These are phyloP conservation scores for Shiraia sp. DNA, from an alignment of 2,329 filamentous ascomycete genomes.

Conservation along the genomic window DNA sequence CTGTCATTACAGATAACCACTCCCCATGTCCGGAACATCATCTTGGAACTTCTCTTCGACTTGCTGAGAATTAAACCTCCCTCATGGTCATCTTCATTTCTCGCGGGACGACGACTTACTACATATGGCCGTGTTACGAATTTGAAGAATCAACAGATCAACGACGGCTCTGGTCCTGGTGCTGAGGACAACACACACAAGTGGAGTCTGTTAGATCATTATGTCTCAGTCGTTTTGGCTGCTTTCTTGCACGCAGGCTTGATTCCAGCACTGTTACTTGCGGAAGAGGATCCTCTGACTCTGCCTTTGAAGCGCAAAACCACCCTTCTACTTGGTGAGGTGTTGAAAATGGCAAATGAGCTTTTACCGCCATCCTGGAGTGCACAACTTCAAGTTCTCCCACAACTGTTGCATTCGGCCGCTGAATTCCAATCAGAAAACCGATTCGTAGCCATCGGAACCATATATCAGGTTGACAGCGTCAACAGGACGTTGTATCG, in stretches of 20 bases:
- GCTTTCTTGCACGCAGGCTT: constrained; percentile 83
- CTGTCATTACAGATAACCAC: constrained; percentile 65
- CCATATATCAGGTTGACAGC: constrained; percentile 97
- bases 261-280: constrained; percentile 55
- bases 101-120: constrained; percentile 88
- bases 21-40: constrained; percentile 67
- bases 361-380: constrained; percentile 83
- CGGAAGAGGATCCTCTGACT: constrained; percentile 70
- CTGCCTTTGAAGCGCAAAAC: constrained; percentile 81
- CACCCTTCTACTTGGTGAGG: constrained; percentile 86
- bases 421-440: constrained; percentile 71
- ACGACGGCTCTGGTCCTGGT: constrained; percentile 62
- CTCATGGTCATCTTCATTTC: constrained; percentile 92
- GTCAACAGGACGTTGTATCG: constrained; percentile 91
- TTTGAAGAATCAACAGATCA: constrained; percentile 65
- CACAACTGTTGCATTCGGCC: constrained; percentile 79
- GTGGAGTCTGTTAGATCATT: constrained; percentile 86
- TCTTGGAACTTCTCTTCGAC: constrained; percentile 85
- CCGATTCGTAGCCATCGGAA: constrained; percentile 80
- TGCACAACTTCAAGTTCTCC: constrained; percentile 81
- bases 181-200: constrained; percentile 67
- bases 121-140: constrained; percentile 95
- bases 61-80: constrained; percentile 87
- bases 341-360: constrained; percentile 85
- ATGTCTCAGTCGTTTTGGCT: constrained; percentile 84